Evolutionary conservation across 78 protist species (phyloP).

Genomic region (Dictyostelium citrinum): DNA sequence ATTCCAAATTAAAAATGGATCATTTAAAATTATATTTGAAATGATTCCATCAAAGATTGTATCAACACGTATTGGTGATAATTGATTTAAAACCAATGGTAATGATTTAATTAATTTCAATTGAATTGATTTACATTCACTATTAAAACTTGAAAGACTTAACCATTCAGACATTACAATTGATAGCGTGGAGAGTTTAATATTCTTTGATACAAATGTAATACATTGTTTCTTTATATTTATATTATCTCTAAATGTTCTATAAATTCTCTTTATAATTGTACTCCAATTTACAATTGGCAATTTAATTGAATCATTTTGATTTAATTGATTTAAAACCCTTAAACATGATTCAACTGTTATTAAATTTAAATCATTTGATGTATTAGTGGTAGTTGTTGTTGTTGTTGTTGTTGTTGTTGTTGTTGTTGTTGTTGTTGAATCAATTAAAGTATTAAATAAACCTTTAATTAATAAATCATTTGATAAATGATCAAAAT

Average conservation of each 20-base stretch:
- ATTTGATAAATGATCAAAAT: slow-evolving; percentile 28
- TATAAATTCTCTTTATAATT: slow-evolving; percentile 10
- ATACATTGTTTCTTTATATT: slow-evolving; percentile 17
- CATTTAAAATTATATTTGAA: neutral
- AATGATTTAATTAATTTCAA: neutral
- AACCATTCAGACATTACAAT: slow-evolving; percentile 22
- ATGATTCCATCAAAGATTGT: slow-evolving; percentile 12
- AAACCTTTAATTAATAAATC: slow-evolving; percentile 14
- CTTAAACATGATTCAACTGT: neutral
- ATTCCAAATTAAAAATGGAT: neutral
- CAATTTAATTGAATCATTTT: neutral
- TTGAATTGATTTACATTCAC: neutral
- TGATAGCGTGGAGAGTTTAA: neutral
- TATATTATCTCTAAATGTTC: neutral
- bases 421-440: neutral
- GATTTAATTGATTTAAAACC: neutral
- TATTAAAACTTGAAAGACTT: neutral
- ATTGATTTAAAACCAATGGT: slow-evolving; percentile 1
- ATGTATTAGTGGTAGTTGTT: no score
- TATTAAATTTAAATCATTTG: neutral
- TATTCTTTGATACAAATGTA: neutral
- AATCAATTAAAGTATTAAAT: neutral
- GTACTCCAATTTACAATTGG: slow-evolving; percentile 70
- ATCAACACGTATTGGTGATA: neutral
- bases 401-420: neutral